Percentiles rank a stretch among this genome's conserved stretches.
phyloP scores from a whole-genome alignment of 768 basidiomycete genomes.

The Trametes cinnabarina region DNA sequence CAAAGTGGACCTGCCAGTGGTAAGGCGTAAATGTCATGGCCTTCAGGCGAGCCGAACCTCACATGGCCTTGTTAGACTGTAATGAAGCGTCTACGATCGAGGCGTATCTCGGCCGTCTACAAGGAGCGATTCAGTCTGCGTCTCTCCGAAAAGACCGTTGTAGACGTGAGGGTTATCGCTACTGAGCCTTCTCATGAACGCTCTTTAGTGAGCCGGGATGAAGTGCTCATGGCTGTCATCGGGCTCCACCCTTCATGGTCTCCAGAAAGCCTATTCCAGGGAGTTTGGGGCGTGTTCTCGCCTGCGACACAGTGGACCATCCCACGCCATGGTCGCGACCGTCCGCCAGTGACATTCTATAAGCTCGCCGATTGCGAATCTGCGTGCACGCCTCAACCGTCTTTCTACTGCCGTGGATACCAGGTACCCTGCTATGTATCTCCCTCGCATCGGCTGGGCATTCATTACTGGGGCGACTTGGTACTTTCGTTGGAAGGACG shows the following conservation, averaged over 20 bases:
- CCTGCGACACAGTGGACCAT: not conserved
- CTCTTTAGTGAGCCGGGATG: not conserved
- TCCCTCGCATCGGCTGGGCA: not conserved
- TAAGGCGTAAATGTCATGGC: not conserved
- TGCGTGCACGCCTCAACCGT: not conserved
- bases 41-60: not conserved
- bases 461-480: slow-evolving; percentile 5
- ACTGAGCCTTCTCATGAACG: not conserved
- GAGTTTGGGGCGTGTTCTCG: not conserved
- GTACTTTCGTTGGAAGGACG: not conserved
- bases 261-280: not conserved
- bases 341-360: not conserved
- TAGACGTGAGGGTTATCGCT: too few species aligned
- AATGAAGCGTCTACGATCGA: too few species aligned
- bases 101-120: too few species aligned
- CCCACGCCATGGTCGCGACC: not conserved
- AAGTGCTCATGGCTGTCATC: not conserved
- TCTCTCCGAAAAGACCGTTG: not conserved
- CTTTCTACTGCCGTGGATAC: slow-evolving; percentile 1
- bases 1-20: not conserved
- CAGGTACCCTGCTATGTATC: not conserved
- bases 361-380: not conserved
- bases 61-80: too few species aligned
- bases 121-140: not conserved
- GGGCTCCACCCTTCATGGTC: not conserved